phyloP scores from a whole-genome alignment of 768 basidiomycete genomes.

The Psilocybe tampanensis region DNA sequence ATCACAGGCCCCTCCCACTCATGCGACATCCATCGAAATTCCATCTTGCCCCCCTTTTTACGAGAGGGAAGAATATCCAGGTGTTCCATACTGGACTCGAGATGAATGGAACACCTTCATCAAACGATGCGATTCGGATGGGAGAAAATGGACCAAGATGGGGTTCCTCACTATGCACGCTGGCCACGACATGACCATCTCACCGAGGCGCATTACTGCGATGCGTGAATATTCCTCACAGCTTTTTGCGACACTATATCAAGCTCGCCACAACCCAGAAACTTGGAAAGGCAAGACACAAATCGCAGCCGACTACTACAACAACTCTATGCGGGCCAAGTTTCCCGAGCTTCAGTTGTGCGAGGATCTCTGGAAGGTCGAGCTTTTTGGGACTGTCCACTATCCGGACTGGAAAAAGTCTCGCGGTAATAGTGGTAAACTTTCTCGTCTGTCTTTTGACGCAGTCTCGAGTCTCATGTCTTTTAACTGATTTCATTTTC shows the following conservation, averaged over 20 bases:
- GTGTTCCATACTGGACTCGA: not conserved
- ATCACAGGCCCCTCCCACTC: not conserved
- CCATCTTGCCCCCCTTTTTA: not conserved
- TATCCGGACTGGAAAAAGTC: slow-evolving; percentile 11
- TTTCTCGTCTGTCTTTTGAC: slow-evolving; percentile 2
- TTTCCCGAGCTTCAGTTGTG: slow-evolving; percentile 15
- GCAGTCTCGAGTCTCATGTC: not conserved
- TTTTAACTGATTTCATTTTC: not conserved
- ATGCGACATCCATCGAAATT: not conserved
- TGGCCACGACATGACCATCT: not conserved
- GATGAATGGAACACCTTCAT: not conserved
- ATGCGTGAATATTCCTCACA: not conserved
- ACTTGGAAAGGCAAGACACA: slow-evolving; percentile 2
- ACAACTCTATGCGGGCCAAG: slow-evolving; percentile 7
- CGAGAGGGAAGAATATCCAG: not conserved
- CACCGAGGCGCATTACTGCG: not conserved
- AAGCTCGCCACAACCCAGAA: not conserved
- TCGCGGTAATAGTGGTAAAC: not conserved
- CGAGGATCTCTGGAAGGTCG: slow-evolving; percentile 16
- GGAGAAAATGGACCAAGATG: not conserved
- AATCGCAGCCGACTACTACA: slow-evolving; percentile 2
- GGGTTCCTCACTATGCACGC: not conserved
- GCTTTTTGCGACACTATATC: slow-evolving; percentile 3
- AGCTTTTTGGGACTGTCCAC: slow-evolving; percentile 8
- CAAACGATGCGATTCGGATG: not conserved